These are phyloP conservation scores for Solanum chiquidenum DNA, from an alignment of 257 asterid genomes.

Conservation along the genomic window DNA sequence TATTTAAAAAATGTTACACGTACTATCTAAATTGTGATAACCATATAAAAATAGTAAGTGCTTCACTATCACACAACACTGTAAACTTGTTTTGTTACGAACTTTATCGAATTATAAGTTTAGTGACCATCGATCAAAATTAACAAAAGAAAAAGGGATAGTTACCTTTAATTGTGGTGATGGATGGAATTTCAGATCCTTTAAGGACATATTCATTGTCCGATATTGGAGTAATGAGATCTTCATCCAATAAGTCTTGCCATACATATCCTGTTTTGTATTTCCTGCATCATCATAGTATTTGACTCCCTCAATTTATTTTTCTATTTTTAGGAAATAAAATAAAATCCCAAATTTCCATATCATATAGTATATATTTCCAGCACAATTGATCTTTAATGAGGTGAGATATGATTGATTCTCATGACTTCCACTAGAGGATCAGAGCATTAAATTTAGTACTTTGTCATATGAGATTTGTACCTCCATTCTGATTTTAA, in stretches of 20 bases:
- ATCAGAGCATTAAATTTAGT: not conserved
- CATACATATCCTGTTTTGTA: conserved; percentile 79
- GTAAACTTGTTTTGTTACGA: no score
- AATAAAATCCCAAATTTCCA: not conserved
- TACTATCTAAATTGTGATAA: not conserved
- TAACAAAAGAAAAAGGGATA: not conserved
- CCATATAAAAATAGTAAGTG: no score
- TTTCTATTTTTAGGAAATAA: not conserved
- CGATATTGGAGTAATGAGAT: conserved; percentile 79
- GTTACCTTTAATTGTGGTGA: conserved; percentile 25
- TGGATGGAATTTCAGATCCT: conserved; percentile 60
- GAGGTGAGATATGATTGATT: not conserved
- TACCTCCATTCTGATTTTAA: not conserved
- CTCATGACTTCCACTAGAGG: not conserved
- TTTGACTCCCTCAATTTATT: not conserved
- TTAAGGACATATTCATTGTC: conserved; percentile 88
- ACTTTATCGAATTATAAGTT: no score
- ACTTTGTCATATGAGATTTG: not conserved
- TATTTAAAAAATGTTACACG: not conserved
- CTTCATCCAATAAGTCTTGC: conserved; percentile 94
- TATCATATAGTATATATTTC: not conserved
- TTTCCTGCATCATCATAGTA: conserved; percentile 27
- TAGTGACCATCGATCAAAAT: no score
- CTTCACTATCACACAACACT: no score
- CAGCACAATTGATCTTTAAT: not conserved